Evolutionary conservation across 2,329 filamentous ascomycete genomes (phyloP).

Genomic region (Neurospora crassa): DNA sequence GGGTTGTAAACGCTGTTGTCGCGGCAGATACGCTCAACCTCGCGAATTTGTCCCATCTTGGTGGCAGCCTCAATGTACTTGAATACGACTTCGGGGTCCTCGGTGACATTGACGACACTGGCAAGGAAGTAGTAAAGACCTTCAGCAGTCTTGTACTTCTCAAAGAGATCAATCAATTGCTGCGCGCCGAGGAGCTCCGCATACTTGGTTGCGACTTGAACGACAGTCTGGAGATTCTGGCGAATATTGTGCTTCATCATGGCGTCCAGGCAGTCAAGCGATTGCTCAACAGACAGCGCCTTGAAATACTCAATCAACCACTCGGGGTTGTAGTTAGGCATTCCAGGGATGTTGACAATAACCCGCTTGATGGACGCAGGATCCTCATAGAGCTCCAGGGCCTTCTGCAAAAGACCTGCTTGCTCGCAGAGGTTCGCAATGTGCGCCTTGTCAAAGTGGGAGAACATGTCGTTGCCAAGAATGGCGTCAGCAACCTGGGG

Average conservation of each 20-base stretch:
- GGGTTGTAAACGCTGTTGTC: conserved; percentile 86
- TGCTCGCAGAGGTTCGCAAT: conserved; percentile 90
- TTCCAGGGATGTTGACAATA: conserved; percentile 69
- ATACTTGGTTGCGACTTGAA: conserved; percentile 95
- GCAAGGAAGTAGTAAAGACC: conserved; percentile 97
- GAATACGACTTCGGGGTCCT: conserved; percentile 93
- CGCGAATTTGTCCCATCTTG: conserved; percentile 83
- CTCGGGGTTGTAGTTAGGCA: conserved; percentile 79
- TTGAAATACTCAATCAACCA: conserved; percentile 92
- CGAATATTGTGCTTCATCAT: conserved; percentile 97
- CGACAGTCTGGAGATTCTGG: conserved; percentile 88
- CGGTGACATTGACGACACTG: conserved; percentile 92
- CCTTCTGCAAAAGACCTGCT: conserved; percentile 76
- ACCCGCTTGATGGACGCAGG: conserved; percentile 83
- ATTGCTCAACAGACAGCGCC: conserved; percentile 89
- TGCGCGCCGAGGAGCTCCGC: conserved; percentile 87
- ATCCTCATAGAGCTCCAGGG: conserved; percentile 91
- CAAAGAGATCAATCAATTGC: conserved; percentile 82
- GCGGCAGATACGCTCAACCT: conserved; percentile 94
- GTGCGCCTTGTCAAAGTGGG: conserved; percentile 84
- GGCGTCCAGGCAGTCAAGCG: conserved; percentile 83
- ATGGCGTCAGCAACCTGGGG: conserved; percentile 98
- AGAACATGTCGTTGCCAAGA: conserved; percentile 96
- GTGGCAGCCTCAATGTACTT: conserved; percentile 99
- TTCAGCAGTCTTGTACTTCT: conserved; percentile 95